Evolutionary conservation across 352 stramenopile genomes (phyloP), one percentile per base, ranked within the genome.

Genomic region (Globisporangium nodosum): DNA sequence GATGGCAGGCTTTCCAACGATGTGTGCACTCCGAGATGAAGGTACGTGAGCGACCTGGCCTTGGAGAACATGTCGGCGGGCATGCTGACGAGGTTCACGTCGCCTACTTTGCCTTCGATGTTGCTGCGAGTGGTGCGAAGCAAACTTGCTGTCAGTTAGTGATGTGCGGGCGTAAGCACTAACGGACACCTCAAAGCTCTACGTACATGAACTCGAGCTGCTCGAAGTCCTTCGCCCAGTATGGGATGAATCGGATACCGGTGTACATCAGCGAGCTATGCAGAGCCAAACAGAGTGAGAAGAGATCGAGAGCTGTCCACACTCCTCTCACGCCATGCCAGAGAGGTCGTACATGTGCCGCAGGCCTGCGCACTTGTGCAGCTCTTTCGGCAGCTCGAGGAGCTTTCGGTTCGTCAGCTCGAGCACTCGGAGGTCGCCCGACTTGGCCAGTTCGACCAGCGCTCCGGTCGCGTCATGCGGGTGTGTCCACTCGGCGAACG

Each of bases 191-290:
- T 3, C 5, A 35, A 35, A 7, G 31, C 5, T 6, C 27, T 6
- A 59, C 73, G 37, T 68, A 83, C 74, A 83, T 33, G 18, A 70
- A 80, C 27, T 79, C 49, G 0, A 83, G 60, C 7, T 66, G 64
- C 15, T 52, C 52, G 16, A 83, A 69, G 8, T 63, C 62, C 30
- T 66, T 70, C 6, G 58, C 33, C 71, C 72, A 81, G 3, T 45
- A n/a, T 4, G 71, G 71, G 3, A 80, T 30, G 6, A 16, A 37
- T 37, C 60, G 39, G 30, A 65, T 49, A 0, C 53, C 66, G 3
- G 63, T 73, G 33, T 74, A 69, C 6, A 73, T 55, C 7, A 77
- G 47, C 1, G 52, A 61, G 20, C 71, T 75, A 12, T n/a, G 12
- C 13, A 43, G 39, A 39, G 40, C 20, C 20, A 5, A 12, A 27